These are phyloP conservation scores for Boeremia exigua DNA, from an alignment of 2,329 filamentous ascomycete genomes.

Conservation along the genomic window DNA sequence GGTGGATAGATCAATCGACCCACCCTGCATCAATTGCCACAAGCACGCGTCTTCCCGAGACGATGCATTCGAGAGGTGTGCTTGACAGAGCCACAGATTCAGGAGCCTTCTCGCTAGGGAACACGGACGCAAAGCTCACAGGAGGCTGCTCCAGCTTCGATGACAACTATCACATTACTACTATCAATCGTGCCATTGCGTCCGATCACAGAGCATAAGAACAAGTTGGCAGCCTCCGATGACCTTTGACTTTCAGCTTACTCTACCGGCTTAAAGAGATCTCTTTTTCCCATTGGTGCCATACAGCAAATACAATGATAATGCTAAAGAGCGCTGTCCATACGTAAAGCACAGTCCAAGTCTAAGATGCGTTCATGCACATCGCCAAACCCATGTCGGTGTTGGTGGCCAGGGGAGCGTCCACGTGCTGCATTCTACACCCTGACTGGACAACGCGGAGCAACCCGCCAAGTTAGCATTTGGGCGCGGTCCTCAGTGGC, in stretches of 20 bases:
- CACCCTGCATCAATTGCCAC: not conserved
- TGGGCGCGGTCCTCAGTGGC: slow-evolving; percentile 25
- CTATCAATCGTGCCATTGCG: not conserved
- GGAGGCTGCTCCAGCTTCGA: not conserved
- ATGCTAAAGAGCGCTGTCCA: not conserved
- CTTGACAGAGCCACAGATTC: not conserved
- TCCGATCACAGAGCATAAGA: not conserved
- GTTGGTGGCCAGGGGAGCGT: slow-evolving; percentile 10
- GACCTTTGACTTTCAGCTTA: too few species aligned
- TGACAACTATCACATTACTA: not conserved
- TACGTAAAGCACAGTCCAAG: slow-evolving; percentile 12
- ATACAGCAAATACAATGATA: not conserved
- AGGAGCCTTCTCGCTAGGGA: not conserved
- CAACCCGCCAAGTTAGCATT: slow-evolving; percentile 22
- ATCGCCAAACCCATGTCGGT: slow-evolving; percentile 15
- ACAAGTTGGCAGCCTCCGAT: not conserved
- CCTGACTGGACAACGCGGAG: slow-evolving; percentile 28
- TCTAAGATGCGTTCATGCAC: slow-evolving; percentile 6
- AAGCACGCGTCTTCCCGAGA: not conserved
- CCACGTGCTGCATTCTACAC: slow-evolving; percentile 20
- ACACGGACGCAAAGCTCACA: not conserved
- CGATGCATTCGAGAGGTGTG: not conserved
- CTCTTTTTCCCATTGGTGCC: not conserved
- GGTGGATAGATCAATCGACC: not conserved
- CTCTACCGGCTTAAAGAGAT: too few species aligned